A percentile compares a stretch with the other conserved stretches of the same genome.
Evolutionary conservation across 805 yeast genomes (phyloP).

Genomic region (Zygosaccharomyces pseudorouxii): DNA sequence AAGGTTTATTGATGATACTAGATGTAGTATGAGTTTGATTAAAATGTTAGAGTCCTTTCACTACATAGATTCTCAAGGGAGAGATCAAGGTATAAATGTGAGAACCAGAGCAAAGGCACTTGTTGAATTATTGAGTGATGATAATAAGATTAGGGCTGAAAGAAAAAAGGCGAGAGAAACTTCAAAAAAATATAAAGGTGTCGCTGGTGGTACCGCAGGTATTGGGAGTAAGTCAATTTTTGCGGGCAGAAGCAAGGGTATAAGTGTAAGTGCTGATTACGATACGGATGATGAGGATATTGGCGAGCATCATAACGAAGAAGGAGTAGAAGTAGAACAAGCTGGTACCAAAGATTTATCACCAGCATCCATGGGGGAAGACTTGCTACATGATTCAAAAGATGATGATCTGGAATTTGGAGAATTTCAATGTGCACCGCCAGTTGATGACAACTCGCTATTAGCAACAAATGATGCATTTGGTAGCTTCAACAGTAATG

Average conservation of each 20-base stretch:
- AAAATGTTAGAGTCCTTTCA: conserved; percentile 90
- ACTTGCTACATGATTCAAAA: conserved; percentile 12
- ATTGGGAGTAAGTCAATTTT: conserved; percentile 13
- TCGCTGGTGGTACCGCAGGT: conserved; percentile 54
- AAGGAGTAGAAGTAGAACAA: conserved; percentile 42
- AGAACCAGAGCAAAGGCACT: conserved; percentile 84
- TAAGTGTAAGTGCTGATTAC: conserved; percentile 37
- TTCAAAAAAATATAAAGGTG: conserved; percentile 77
- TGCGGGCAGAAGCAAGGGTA: conserved; percentile 24
- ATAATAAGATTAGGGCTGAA: conserved; percentile 69
- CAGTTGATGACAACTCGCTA: conserved; percentile 32
- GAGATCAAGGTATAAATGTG: conserved; percentile 94
- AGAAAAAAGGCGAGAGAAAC: conserved; percentile 87
- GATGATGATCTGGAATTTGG: conserved; percentile 74
- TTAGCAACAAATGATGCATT: conserved; percentile 22
- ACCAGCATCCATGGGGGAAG: neutral
- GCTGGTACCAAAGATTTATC: conserved; percentile 43
- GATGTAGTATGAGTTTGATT: conserved; percentile 74
- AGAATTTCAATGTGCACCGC: conserved; percentile 70
- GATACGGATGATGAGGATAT: conserved; percentile 36
- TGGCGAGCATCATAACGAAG: neutral
- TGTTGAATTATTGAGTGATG: conserved; percentile 67
- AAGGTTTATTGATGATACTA: conserved; percentile 89
- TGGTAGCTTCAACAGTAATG: conserved; percentile 3
- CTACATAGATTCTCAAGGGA: conserved; percentile 87